These are phyloP conservation scores for Stagonosporopsis chrysanthemi DNA, from an alignment of 2,329 filamentous ascomycete genomes.

Conservation along the genomic window DNA sequence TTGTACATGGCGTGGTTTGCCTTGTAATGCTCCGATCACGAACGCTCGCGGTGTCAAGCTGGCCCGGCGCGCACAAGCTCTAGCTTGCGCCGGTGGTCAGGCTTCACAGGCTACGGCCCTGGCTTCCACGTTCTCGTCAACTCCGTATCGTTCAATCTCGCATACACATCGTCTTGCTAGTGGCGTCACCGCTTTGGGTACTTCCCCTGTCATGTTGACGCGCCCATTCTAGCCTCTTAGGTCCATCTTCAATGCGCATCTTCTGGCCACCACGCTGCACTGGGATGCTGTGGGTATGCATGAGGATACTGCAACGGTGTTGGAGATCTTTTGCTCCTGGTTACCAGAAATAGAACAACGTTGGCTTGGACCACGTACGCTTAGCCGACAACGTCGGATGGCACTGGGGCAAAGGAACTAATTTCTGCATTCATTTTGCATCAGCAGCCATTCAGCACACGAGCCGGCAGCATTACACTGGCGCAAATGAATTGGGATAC, in stretches of 20 bases:
- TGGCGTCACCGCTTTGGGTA: slow-evolving; percentile 46
- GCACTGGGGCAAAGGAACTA: slow-evolving; percentile 38
- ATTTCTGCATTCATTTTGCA: slow-evolving; percentile 48
- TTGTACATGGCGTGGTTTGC: slow-evolving; percentile 33
- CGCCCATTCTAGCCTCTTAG: slow-evolving; percentile 43
- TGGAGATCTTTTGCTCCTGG: slow-evolving; percentile 51
- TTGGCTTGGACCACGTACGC: slow-evolving; percentile 42
- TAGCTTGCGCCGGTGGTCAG: slow-evolving; percentile 26
- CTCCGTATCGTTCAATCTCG: slow-evolving; percentile 43
- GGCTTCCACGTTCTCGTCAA: slow-evolving; percentile 34
- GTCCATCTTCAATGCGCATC: slow-evolving; percentile 45
- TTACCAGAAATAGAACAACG: slow-evolving; percentile 52
- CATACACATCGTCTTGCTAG: slow-evolving; percentile 40
- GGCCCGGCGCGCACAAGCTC: slow-evolving; percentile 14
- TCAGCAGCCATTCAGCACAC: slow-evolving; percentile 52
- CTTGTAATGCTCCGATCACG: slow-evolving; percentile 14
- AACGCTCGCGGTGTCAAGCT: slow-evolving; percentile 15
- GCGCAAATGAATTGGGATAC: slow-evolving; percentile 46
- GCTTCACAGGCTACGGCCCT: slow-evolving; percentile 35
- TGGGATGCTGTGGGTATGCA: slow-evolving; percentile 39
- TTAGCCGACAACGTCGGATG: slow-evolving; percentile 14
- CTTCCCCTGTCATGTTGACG: slow-evolving; percentile 37
- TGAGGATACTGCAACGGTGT: slow-evolving; percentile 50
- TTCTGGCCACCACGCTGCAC: slow-evolving; percentile 46
- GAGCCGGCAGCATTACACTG: slow-evolving; percentile 47